Base-by-base conservation (phyloP, 2,329 filamentous ascomycete genomes). In the Botrytis byssoidea region DNA sequence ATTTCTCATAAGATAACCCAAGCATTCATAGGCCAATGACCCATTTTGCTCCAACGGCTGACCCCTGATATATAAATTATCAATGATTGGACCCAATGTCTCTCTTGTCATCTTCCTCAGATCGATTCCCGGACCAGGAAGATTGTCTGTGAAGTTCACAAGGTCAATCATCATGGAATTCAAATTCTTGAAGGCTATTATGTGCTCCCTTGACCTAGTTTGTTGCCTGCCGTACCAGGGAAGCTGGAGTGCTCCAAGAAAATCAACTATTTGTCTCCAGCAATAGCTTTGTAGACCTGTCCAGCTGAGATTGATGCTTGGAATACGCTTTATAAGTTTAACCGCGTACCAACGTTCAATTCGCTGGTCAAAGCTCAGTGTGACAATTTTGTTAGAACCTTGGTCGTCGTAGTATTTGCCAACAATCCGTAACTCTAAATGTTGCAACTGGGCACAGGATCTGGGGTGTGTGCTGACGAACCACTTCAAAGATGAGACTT, bases 111-210 rank as follows among this genome's bases (percentile, higher is more conserved):
- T 35, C 3, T 48, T 48, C 9, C 40, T 59, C 55, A 71, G n/a
- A 4, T 12, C 32, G 12, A 71, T 29, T 20, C 42, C 57, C 1
- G 44, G 69, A 8, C 40, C 57, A 12, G 69, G 42, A 22, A 71
- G 29, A 22, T 71, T 42, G 7, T 48, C 42, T 37, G n/a, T 35
- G 14, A 71, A 71, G 9, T 71, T 71, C 3, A 35, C 68, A 1
- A 71, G 69, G n/a, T 71, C 69, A 65, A 71, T 40, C 32, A 37
- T 48, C 55, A 71, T 64, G 16, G 29, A 71, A n/a, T 10, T 64
- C 14, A 65, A 32, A 14, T 65, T 55, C 2, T 9, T 37, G 44
- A 71, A 71, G 9, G 55, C 32, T 2, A 29, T 32, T 25, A 7
- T 40, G 5, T 40, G 25, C 25, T 32, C 25, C 18, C 12, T 55